Evolutionary conservation across 1,284 basidiomycete genomes (phyloP).

Genomic region (Naganishia sp.): DNA sequence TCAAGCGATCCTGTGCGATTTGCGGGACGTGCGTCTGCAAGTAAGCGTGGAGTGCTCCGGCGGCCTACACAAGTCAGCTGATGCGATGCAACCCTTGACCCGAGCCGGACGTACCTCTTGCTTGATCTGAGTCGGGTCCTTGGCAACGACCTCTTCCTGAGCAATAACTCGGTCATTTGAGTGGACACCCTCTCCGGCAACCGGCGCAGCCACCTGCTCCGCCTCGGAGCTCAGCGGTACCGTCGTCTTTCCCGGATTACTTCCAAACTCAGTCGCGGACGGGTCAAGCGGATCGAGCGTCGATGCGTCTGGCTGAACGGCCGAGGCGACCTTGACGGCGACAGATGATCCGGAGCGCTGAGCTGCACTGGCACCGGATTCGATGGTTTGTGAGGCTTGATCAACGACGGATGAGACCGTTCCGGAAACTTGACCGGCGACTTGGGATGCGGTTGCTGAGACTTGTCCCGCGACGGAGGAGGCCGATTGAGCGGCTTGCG

Average conservation of each 20-base stretch:
- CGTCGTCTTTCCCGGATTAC: constrained; percentile 23
- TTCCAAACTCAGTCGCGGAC: constrained; percentile 16
- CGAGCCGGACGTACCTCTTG: constrained; percentile 12
- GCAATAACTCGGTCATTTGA: not conserved
- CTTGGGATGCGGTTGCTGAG: constrained; percentile 29
- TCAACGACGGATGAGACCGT: constrained; percentile 35
- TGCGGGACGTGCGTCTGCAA: constrained; percentile 16
- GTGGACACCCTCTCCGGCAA: not conserved
- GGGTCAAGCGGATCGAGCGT: constrained; percentile 19
- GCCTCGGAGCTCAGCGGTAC: constrained; percentile 22
- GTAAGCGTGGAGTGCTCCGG: constrained; percentile 10
- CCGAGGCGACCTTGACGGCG: constrained; percentile 4
- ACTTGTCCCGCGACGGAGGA: constrained; percentile 33
- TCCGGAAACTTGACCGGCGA: constrained; percentile 26
- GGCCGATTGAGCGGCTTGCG: constrained; percentile 31
- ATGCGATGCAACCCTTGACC: not conserved
- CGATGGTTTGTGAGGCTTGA: constrained; percentile 40
- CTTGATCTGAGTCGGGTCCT: constrained; percentile 20
- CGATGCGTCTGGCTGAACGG: constrained; percentile 1
- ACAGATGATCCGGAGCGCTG: constrained; percentile 34
- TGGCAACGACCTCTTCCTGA: not conserved
- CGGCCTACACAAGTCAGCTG: constrained; percentile 9
- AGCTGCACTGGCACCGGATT: constrained; percentile 36
- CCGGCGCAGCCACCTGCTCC: constrained; percentile 7
- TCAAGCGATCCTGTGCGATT: constrained; percentile 18